Conservation (phyloP, 371 early-diverging fungal genomes). For the Chytridium lagenaria region DNA sequence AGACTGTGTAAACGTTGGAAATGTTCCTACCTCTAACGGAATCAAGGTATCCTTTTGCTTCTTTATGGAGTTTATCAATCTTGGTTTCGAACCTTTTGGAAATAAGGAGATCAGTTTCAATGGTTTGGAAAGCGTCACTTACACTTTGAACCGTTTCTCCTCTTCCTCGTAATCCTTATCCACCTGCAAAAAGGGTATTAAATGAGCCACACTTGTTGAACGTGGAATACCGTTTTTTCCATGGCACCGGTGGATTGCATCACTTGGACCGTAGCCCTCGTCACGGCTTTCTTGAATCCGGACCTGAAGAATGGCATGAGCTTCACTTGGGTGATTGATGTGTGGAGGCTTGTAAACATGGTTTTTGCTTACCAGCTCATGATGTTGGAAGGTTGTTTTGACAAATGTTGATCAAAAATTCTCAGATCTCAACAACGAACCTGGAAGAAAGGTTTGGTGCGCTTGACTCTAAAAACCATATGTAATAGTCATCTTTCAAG, state of each 20-base stretch:
- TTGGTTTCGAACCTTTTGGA: conserved; percentile 79
- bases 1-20: not conserved
- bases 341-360: too few relatives aligned
- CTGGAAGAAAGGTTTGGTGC: too few relatives aligned
- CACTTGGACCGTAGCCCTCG: conserved; percentile 74
- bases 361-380: conserved; percentile 7
- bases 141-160: conserved; percentile 80
- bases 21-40: conserved; percentile 70
- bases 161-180: conserved; percentile 90
- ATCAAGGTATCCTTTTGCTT: conserved; percentile 93
- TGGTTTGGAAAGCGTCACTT: conserved; percentile 17
- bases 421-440: too few relatives aligned
- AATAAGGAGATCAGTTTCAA: not conserved
- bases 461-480: too few relatives aligned
- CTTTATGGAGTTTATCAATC: conserved; percentile 83
- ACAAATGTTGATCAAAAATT: too few relatives aligned
- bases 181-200: conserved; percentile 36
- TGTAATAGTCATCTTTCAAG: too few relatives aligned
- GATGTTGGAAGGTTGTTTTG: not conserved
- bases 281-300: conserved; percentile 85
- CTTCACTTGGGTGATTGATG: too few relatives aligned
- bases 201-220: not conserved
- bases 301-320: conserved; percentile 56
- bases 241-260: conserved; percentile 75
- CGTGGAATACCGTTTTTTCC: conserved; percentile 66